Evolutionary conservation across 768 basidiomycete genomes (phyloP), one percentile per base, ranked within the genome.

Genomic region (Russula griseocarnosa): DNA sequence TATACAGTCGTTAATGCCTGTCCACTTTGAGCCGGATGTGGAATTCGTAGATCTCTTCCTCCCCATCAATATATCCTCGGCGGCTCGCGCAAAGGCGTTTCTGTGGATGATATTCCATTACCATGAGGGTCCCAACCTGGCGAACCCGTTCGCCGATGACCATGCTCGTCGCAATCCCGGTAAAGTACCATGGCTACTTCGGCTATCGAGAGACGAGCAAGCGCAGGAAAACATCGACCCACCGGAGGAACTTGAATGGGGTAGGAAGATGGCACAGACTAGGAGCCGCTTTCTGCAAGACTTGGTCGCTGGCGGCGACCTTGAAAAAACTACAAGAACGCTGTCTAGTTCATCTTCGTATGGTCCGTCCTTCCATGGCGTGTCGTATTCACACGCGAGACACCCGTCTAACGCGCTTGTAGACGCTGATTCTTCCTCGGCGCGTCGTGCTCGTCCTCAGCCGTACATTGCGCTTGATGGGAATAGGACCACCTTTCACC

Each of bases 1-100:
- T 36, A 16, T 24, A 30, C 61, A 79, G 76, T 62, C 74, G 56
- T 71, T 79, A 16, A 76, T 76, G 58, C 71, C 78, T 61, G 76
- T 81, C 38, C 91, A 93, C 75, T 94, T 94, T 70, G 89, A 91
- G 53, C 80, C 84, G 22, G 80, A 78, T 13, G 70, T 89, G 38
- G 89, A 90, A 72, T 88, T 94, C 65, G 78, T 92, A 50, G 92
- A 95, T 75, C 79, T 95, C 46, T 95, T 95, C 74, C 80, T 92
- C 46, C 90, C 92, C 44, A 85, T 86, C 69, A 81, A 82, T 51
- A 77, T 92, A 40, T 81, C 87, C 13, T 91, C 92, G 3, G 74
- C 74, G 4, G 86, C 88, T 66, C 87, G 94, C 34, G 91, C 89
- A 6, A 78, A 78, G 61, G 89, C 85, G 3, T 92, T 96, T 73